These are phyloP conservation scores for Irineochytrium annulatum DNA, from an alignment of 192 early-diverging fungal genomes.

Conservation along the genomic window DNA sequence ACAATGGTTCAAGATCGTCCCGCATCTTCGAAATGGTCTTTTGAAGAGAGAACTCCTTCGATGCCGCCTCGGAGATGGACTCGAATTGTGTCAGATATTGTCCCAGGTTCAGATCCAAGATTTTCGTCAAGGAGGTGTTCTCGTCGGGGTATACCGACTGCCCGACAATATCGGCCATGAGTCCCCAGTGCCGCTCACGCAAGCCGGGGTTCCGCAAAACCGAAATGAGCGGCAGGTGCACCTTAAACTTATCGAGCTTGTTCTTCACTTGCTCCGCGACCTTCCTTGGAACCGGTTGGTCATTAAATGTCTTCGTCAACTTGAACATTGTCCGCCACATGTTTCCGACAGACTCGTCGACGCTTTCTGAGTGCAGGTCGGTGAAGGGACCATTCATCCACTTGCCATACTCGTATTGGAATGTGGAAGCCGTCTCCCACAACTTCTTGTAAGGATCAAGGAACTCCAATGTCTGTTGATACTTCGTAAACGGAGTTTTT, in stretches of 20 bases:
- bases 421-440: constrained; percentile 52
- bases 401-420: constrained; percentile 50
- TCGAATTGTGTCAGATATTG: constrained; percentile 50
- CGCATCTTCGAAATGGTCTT: constrained; percentile 56
- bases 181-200: constrained; percentile 51
- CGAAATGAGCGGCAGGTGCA: constrained; percentile 47
- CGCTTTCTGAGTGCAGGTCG: constrained; percentile 49
- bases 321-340: constrained; percentile 56
- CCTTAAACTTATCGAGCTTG: constrained; percentile 56
- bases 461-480: constrained; percentile 46
- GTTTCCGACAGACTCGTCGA: constrained; percentile 43
- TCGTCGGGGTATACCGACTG: constrained; percentile 53
- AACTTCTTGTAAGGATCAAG: constrained; percentile 57
- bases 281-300: constrained; percentile 52
- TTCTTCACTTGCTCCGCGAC: constrained; percentile 60
- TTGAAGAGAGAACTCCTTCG: constrained; percentile 55
- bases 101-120: constrained; percentile 47
- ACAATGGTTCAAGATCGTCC: constrained; percentile 54
- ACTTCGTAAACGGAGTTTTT: constrained; percentile 48
- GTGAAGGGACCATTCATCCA: constrained; percentile 59
- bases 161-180: constrained; percentile 51
- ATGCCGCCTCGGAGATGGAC: constrained; percentile 53
- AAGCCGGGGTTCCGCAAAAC: constrained; percentile 55
- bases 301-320: constrained; percentile 48
- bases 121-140: constrained; percentile 46